Percentiles rank a stretch among this genome's conserved stretches.
Evolutionary conservation across 2,329 filamentous ascomycete genomes (phyloP).

Genomic region (Sporothrix euskadiensis): DNA sequence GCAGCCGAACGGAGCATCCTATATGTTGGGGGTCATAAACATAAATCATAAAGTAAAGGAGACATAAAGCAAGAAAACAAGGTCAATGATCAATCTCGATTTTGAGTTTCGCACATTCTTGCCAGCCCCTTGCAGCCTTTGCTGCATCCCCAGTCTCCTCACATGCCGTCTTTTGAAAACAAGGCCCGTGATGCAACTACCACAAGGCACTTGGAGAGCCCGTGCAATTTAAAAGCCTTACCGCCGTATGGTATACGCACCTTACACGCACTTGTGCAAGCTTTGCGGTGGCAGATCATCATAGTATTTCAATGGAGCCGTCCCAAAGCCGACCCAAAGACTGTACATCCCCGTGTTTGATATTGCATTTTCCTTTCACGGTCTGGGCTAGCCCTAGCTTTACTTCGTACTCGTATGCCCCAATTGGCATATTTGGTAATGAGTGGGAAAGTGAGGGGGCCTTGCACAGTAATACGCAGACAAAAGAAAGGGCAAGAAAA

Average conservation of each 20-base stretch:
- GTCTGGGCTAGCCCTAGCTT: not conserved
- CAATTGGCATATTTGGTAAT: not conserved
- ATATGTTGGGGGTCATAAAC: not conserved
- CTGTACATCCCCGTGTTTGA: not conserved
- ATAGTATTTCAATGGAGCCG: not conserved
- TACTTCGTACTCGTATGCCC: not conserved
- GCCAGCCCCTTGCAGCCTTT: not conserved
- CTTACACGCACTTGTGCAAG: not conserved
- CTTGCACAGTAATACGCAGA: not conserved
- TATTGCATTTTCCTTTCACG: not conserved
- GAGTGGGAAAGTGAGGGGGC: not conserved
- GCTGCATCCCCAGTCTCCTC: not conserved
- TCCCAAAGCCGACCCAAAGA: not conserved
- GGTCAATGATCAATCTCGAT: not conserved
- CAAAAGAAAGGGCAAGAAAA: not conserved
- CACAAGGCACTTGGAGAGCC: not conserved
- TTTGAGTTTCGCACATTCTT: slow-evolving; percentile 1
- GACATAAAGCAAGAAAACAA: not conserved
- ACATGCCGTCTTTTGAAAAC: not conserved
- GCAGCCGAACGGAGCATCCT: not conserved
- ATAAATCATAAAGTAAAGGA: not conserved
- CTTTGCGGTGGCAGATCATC: not conserved
- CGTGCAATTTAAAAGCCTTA: not conserved
- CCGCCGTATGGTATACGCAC: not conserved
- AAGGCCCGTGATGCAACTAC: not conserved